Percentiles rank a stretch among this genome's conserved stretches.
Conservation (phyloP, 495 filamentous ascomycete species). For the Penicillium desertorum region DNA sequence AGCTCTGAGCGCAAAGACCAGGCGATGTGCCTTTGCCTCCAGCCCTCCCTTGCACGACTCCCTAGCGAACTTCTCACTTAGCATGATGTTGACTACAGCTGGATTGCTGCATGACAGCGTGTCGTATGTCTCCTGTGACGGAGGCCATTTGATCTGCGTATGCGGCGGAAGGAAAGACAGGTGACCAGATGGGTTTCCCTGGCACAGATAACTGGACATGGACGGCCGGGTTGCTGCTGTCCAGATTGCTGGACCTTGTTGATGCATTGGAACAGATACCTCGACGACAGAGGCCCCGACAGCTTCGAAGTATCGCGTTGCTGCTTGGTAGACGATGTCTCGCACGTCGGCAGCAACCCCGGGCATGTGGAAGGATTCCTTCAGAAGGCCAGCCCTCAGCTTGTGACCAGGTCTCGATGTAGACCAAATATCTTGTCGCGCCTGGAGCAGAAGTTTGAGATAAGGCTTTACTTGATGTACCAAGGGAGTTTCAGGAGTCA, state of each 20-base stretch:
- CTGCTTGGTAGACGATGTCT: constrained; percentile 38
- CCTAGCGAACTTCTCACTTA: constrained; percentile 33
- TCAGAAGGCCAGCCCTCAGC: constrained; percentile 48
- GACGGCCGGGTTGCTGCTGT: constrained; percentile 38
- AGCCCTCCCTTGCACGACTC: constrained; percentile 26
- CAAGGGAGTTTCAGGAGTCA: constrained; percentile 41
- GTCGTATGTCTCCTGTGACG: constrained; percentile 35
- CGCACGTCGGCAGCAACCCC: constrained; percentile 43
- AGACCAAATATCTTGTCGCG: constrained; percentile 22
- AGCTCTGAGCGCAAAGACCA: constrained; percentile 41
- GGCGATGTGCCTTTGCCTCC: constrained; percentile 42
- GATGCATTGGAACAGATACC: constrained; percentile 53
- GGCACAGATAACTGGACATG: constrained; percentile 34
- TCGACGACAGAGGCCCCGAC: constrained; percentile 50
- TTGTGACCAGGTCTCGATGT: constrained; percentile 7
- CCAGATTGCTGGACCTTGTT: constrained; percentile 47
- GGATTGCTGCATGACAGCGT: constrained; percentile 33
- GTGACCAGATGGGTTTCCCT: constrained; percentile 31
- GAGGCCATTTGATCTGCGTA: constrained; percentile 24
- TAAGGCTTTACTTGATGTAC: constrained; percentile 36
- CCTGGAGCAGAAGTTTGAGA: constrained; percentile 20
- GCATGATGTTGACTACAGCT: constrained; percentile 31
- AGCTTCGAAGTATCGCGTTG: constrained; percentile 38
- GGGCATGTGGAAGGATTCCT: constrained; percentile 44
- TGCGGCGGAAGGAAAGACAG: constrained; percentile 29